These are phyloP conservation scores for Colletotrichum viniferum DNA, from an alignment of 2,329 filamentous ascomycete genomes.

Conservation along the genomic window DNA sequence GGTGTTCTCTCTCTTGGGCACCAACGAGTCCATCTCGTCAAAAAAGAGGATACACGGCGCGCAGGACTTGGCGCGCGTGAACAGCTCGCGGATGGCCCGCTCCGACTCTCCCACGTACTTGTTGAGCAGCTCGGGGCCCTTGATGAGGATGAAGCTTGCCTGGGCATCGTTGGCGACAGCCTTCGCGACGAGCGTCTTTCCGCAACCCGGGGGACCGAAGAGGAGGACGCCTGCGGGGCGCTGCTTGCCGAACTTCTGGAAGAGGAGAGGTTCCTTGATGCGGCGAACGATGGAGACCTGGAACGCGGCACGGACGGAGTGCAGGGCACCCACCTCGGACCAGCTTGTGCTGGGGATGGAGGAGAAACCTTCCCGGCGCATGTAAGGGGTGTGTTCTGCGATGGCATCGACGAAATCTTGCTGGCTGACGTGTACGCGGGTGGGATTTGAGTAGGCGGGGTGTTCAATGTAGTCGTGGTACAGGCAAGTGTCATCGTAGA, in stretches of 20 bases:
- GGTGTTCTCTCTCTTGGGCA: conserved; percentile 79
- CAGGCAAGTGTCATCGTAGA: neutral
- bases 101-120: conserved; percentile 98
- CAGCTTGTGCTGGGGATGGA: conserved; percentile 94
- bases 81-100: conserved; percentile 89
- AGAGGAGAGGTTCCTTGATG: conserved; percentile 81
- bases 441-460: conserved; percentile 23
- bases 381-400: conserved; percentile 66
- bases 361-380: conserved; percentile 88
- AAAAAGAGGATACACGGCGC: conserved; percentile 89
- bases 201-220: conserved; percentile 96
- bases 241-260: conserved; percentile 77
- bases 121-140: conserved; percentile 94
- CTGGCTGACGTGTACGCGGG: conserved; percentile 42
- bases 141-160: conserved; percentile 98
- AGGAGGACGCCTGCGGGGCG: conserved; percentile 87
- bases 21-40: conserved; percentile 93
- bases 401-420: conserved; percentile 77
- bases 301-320: conserved; percentile 79
- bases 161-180: conserved; percentile 94
- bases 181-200: conserved; percentile 95
- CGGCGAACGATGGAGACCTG: conserved; percentile 87
- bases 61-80: conserved; percentile 83
- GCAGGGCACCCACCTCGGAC: conserved; percentile 87
- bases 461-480: conserved; percentile 22